Conservation (phyloP, 225 moss, liverwort and hornwort genomes). For the Polytrichum formosum region DNA sequence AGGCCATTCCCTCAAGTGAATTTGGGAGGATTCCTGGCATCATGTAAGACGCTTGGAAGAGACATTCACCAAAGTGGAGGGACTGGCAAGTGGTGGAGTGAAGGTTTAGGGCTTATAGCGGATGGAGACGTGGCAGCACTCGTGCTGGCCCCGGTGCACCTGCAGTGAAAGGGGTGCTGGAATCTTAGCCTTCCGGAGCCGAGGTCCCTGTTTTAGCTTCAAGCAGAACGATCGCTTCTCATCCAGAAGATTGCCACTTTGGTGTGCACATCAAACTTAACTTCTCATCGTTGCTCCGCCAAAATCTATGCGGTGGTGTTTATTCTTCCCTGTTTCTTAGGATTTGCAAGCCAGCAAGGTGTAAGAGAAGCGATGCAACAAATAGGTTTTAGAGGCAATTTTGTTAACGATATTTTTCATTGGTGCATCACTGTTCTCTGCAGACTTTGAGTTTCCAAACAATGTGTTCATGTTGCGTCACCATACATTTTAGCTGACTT, state of each 20-base stretch:
- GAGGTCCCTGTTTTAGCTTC: conserved; percentile 82
- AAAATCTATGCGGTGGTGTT: too few relatives aligned
- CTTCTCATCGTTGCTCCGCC: too few relatives aligned
- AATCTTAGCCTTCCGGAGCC: conserved; percentile 60
- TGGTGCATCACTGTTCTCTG: too few relatives aligned
- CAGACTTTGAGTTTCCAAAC: too few relatives aligned
- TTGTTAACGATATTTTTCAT: too few relatives aligned
- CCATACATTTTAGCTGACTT: too few relatives aligned
- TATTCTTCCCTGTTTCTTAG: too few relatives aligned
- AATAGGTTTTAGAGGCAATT: too few relatives aligned
- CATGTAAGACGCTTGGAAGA: conserved; percentile 29
- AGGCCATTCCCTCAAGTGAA: conserved; percentile 41
- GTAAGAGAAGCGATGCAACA: too few relatives aligned
- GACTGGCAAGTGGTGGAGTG: conserved; percentile 68
- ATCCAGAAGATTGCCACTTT: conserved; percentile 63
- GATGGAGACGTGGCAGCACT: conserved; percentile 73
- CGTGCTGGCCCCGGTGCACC: conserved; percentile 59
- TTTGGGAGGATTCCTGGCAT: conserved; percentile 42
- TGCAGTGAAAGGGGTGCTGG: conserved; percentile 69
- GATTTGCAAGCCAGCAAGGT: too few relatives aligned
- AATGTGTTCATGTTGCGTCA: too few relatives aligned
- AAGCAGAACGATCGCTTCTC: conserved; percentile 80
- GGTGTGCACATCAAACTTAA: conserved; percentile 19
- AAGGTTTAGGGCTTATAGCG: conserved; percentile 70
- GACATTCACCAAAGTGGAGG: conserved; percentile 8